A percentile compares a stretch with the other conserved stretches of the same genome.
These are phyloP conservation scores for Jatropha multifida DNA, from an alignment of 441 rosid genomes.

Conservation along the genomic window DNA sequence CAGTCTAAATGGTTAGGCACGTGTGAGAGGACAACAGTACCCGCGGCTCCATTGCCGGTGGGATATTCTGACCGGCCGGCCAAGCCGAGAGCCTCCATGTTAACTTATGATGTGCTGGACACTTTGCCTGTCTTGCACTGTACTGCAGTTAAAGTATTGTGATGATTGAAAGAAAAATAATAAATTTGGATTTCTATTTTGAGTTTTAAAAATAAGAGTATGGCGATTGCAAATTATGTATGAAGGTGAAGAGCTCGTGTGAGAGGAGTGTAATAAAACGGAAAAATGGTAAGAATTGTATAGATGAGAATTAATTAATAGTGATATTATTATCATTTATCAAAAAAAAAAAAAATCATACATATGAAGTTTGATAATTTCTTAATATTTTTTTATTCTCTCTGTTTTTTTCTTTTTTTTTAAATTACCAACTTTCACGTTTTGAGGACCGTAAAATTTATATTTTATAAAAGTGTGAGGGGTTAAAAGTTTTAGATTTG, in stretches of 20 bases:
- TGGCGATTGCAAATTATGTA: background rate
- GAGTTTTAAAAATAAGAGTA: background rate
- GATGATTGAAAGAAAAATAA: conserved; percentile 8
- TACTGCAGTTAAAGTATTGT: conserved; percentile 46
- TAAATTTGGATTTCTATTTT: background rate
- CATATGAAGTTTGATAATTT: no score
- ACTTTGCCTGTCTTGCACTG: conserved; percentile 33
- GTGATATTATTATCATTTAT: no score
- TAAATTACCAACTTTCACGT: no score
- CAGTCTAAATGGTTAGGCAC: conserved; percentile 81
- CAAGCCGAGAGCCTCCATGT: conserved; percentile 50
- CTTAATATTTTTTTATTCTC: no score
- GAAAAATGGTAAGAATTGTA: background rate
- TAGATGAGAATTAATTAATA: background rate
- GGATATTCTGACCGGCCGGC: conserved; percentile 25
- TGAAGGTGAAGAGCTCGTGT: background rate
- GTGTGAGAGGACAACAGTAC: conserved; percentile 31
- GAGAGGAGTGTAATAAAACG: background rate
- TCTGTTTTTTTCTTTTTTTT: no score
- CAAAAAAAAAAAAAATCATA: no score
- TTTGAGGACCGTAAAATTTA: no score
- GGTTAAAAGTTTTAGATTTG: no score
- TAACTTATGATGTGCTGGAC: conserved; percentile 49
- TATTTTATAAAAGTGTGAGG: no score
- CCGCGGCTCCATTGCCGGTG: conserved; percentile 25